These are phyloP conservation scores for Trifolium pratense DNA, from an alignment of 306 rosid genomes.

Conservation along the genomic window DNA sequence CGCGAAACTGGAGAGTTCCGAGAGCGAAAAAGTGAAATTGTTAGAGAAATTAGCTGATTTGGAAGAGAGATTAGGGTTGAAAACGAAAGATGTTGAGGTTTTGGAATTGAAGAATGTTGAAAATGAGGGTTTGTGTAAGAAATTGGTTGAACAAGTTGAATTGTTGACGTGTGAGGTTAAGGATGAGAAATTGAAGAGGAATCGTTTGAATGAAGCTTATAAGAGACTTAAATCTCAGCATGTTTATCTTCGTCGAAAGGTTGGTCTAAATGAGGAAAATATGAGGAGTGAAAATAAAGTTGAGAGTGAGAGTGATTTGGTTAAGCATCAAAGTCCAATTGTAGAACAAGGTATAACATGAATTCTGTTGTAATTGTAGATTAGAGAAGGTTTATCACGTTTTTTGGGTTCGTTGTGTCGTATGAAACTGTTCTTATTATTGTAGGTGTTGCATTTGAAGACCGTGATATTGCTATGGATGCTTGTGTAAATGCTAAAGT, in stretches of 20 bases:
- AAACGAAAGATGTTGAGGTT: conserved; percentile 52
- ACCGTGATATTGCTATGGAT: conserved; percentile 27
- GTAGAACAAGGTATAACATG: conserved; percentile 51
- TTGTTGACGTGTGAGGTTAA: conserved; percentile 46
- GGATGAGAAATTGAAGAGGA: conserved; percentile 58
- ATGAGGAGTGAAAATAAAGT: conserved; percentile 49
- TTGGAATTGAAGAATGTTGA: conserved; percentile 48
- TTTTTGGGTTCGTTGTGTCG: background rate
- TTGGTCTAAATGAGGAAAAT: conserved; percentile 62
- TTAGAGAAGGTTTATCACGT: background rate
- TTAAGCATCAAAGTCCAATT: conserved; percentile 43
- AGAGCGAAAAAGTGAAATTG: conserved; percentile 53
- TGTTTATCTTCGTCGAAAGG: conserved; percentile 58
- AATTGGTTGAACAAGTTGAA: conserved; percentile 49
- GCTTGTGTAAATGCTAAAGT: conserved; percentile 19
- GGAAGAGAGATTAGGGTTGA: conserved; percentile 50
- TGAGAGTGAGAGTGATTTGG: conserved; percentile 50
- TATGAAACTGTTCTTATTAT: conserved; percentile 16
- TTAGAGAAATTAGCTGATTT: conserved; percentile 42
- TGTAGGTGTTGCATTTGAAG: conserved; percentile 37
- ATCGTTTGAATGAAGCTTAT: conserved; percentile 49
- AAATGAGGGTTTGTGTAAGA: conserved; percentile 46
- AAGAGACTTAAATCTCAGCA: conserved; percentile 79
- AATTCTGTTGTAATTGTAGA: background rate
- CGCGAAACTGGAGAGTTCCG: conserved; percentile 41